phyloP scores from a whole-genome alignment of 352 stramenopile species.

The Phytophthora pistaciae region DNA sequence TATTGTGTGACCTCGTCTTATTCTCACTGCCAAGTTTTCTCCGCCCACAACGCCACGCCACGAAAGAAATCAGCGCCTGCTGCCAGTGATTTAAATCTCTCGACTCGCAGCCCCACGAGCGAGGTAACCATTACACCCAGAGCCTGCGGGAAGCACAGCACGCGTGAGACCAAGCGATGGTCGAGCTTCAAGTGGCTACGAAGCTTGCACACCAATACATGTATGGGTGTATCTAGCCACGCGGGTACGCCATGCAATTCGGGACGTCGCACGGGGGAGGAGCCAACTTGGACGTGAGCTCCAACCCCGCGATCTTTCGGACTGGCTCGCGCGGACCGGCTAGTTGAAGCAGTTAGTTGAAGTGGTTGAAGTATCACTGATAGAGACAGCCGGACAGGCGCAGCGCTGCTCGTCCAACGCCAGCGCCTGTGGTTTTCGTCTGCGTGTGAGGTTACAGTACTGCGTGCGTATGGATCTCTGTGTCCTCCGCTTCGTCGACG shows the following conservation, averaged over 20 bases:
- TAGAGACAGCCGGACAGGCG: constrained; percentile 41
- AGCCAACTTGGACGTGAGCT: constrained; percentile 14
- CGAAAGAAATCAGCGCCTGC: constrained; percentile 31
- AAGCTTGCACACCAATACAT: neutral
- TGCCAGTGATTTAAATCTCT: constrained; percentile 32
- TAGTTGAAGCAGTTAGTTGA: constrained; percentile 34
- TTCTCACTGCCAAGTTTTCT: constrained; percentile 17
- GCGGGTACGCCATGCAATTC: constrained; percentile 24
- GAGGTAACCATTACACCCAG: neutral
- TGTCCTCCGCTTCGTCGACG: constrained; percentile 4
- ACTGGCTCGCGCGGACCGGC: constrained; percentile 42
- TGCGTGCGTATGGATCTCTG: constrained; percentile 5
- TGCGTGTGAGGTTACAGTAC: neutral
- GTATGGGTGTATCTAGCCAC: neutral
- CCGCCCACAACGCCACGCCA: constrained; percentile 11
- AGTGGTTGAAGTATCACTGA: constrained; percentile 37
- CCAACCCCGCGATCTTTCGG: constrained; percentile 26
- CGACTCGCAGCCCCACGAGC: constrained; percentile 1
- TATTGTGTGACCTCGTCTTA: constrained; percentile 24
- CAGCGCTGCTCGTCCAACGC: constrained; percentile 13
- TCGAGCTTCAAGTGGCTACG: neutral
- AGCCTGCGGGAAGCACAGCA: neutral
- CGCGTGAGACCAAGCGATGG: neutral
- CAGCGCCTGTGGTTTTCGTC: constrained; percentile 12
- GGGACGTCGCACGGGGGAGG: constrained; percentile 21